phyloP scores from a whole-genome alignment of 257 asterid genomes.

The Voacanga thouarsii region DNA sequence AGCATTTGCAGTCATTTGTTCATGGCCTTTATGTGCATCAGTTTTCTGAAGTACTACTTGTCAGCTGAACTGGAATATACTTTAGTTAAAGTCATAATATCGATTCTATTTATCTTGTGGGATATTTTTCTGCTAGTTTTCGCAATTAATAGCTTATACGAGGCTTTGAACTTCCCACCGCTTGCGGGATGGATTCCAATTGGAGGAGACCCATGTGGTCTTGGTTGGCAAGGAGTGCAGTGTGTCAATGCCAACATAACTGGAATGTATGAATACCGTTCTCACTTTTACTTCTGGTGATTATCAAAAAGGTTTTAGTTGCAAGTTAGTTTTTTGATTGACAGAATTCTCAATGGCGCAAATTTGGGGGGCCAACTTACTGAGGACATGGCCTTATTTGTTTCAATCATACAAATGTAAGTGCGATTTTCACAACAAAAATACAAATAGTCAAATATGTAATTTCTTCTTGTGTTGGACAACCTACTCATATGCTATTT shows the following conservation, averaged over 20 bases:
- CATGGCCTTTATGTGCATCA: not conserved
- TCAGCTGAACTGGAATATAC: not conserved
- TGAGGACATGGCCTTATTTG: constrained; percentile 54
- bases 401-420: constrained; percentile 67
- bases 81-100: not conserved
- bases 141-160: constrained; percentile 72
- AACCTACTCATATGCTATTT: not conserved
- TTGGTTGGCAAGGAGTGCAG: constrained; percentile 79
- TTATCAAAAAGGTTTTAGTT: not conserved
- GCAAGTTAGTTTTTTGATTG: constrained; percentile 13
- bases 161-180: constrained; percentile 57
- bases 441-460: not conserved
- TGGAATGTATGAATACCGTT: constrained; percentile 50
- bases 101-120: not conserved
- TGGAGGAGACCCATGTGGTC: constrained; percentile 95
- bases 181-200: constrained; percentile 71
- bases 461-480: not conserved
- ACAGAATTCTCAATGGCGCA: constrained; percentile 51
- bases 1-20: not conserved
- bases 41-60: not conserved
- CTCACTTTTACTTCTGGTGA: too few species aligned
- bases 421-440: constrained; percentile 17
- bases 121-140: constrained; percentile 42
- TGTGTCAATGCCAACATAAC: constrained; percentile 78
- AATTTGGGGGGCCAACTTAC: constrained; percentile 68